These are phyloP conservation scores for Penicillium macrosclerotiorum DNA, from an alignment of 495 filamentous ascomycete genomes.

Conservation along the genomic window DNA sequence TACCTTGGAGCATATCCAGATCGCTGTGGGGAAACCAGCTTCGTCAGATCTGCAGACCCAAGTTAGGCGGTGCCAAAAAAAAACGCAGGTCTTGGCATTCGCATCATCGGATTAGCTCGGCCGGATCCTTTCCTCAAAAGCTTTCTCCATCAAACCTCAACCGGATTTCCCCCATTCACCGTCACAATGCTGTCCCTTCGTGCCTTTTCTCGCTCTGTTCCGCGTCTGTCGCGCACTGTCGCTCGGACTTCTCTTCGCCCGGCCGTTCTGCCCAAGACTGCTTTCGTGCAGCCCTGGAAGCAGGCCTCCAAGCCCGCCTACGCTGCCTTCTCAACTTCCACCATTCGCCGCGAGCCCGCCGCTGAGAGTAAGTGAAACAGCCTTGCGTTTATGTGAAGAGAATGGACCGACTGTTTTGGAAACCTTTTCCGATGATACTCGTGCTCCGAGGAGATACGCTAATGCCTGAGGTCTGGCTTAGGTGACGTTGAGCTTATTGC, in stretches of 20 bases:
- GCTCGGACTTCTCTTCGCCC: constrained; percentile 50
- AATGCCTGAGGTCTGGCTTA: constrained; percentile 18
- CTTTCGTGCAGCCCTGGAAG: constrained; percentile 49
- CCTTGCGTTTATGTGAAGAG: neutral
- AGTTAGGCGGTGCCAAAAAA: constrained; percentile 16
- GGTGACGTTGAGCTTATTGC: constrained; percentile 48
- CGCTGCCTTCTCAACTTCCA: constrained; percentile 73
- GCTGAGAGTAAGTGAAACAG: constrained; percentile 50
- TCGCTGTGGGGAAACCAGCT: neutral
- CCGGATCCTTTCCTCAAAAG: constrained; percentile 17
- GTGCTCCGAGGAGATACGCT: constrained; percentile 10
- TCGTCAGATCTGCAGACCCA: constrained; percentile 18
- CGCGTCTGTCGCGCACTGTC: constrained; percentile 62
- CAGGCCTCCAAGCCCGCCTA: constrained; percentile 53
- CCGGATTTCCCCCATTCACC: constrained; percentile 13
- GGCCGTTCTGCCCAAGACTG: constrained; percentile 42
- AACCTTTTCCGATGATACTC: no score
- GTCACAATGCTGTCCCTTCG: constrained; percentile 76
- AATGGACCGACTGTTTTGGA: no score
- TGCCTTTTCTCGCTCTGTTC: constrained; percentile 66
- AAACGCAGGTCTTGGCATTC: constrained; percentile 33
- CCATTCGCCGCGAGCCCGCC: constrained; percentile 52
- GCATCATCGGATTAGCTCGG: constrained; percentile 38
- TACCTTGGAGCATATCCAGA: neutral
- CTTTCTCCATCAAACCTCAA: constrained; percentile 18